Conservation (phyloP, 306 rosid genomes). For the Argentina anserina region DNA sequence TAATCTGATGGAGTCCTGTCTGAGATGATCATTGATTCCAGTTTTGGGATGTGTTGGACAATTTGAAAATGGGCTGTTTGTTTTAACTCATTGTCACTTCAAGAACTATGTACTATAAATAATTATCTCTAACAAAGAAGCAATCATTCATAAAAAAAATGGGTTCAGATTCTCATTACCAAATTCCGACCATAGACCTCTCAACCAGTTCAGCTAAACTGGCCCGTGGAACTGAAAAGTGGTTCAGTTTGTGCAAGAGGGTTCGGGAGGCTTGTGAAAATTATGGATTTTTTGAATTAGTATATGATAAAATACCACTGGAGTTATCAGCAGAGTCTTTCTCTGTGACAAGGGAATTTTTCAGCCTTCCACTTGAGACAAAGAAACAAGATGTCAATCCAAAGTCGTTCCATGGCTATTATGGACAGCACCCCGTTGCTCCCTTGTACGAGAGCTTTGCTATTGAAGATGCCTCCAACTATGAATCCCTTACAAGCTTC, state of each 20-base stretch:
- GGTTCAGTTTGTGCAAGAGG: slow-evolving; percentile 32
- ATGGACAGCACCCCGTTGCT: background rate
- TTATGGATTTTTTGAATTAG: slow-evolving; percentile 15
- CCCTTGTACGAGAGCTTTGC: slow-evolving; percentile 8
- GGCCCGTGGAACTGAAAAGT: slow-evolving; percentile 24
- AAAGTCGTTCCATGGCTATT: background rate
- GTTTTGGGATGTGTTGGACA: background rate
- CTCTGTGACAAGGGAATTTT: background rate
- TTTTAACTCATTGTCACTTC: background rate
- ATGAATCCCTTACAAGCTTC: background rate
- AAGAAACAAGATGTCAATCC: background rate
- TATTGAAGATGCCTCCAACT: slow-evolving; percentile 3
- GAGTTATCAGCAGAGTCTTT: background rate
- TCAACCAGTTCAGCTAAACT: background rate
- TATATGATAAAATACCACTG: background rate
- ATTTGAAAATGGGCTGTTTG: background rate
- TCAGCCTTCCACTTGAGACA: background rate
- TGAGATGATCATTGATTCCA: background rate
- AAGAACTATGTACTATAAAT: background rate
- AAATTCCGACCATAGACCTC: background rate
- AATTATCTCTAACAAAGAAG: background rate
- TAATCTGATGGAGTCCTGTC: too few relatives aligned
- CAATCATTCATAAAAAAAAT: background rate
- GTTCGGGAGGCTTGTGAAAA: slow-evolving; percentile 18
- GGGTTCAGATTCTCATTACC: background rate